Evolutionary conservation across 805 yeast species (phyloP).

Genomic region (Candida manassasensis): DNA sequence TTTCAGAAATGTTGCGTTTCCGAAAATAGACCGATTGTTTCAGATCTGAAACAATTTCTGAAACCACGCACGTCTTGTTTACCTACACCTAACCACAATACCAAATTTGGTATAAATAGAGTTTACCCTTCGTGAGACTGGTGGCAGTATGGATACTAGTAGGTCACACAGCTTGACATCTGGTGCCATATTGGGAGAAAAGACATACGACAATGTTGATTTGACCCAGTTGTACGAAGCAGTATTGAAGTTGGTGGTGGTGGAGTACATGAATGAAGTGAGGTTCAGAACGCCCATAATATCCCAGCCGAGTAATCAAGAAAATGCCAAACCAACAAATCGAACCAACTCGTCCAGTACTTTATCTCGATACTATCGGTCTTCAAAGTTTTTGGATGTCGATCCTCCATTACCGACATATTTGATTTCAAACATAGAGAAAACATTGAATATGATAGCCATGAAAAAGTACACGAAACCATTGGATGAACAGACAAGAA

Average conservation of each 20-base stretch:
- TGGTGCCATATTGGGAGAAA: slow-evolving; percentile 15
- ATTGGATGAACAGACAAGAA: slow-evolving; percentile 47
- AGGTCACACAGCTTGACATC: slow-evolving; percentile 25
- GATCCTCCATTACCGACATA: slow-evolving; percentile 36
- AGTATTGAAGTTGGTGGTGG: slow-evolving; percentile 49
- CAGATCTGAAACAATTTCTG: background rate
- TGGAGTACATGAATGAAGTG: slow-evolving; percentile 63
- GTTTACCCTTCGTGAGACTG: background rate
- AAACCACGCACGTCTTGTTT: background rate
- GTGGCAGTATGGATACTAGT: slow-evolving; percentile 5
- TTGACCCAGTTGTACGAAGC: slow-evolving; percentile 41
- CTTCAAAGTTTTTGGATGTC: slow-evolving; percentile 6
- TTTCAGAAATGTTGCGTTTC: too few relatives aligned
- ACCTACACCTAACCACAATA: too few relatives aligned
- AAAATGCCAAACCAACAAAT: background rate
- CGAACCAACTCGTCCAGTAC: slow-evolving; percentile 6
- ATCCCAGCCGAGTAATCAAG: background rate
- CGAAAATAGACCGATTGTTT: too few relatives aligned
- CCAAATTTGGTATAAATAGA: background rate
- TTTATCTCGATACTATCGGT: slow-evolving; percentile 2
- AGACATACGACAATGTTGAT: slow-evolving; percentile 18
- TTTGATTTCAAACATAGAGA: slow-evolving; percentile 36
- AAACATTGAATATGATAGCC: slow-evolving; percentile 41
- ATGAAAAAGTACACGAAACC: slow-evolving; percentile 32
- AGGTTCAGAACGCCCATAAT: slow-evolving; percentile 42